Evolutionary conservation across 176 grass and related monocot species (phyloP).

Genomic region (Oryza glumipatula): DNA sequence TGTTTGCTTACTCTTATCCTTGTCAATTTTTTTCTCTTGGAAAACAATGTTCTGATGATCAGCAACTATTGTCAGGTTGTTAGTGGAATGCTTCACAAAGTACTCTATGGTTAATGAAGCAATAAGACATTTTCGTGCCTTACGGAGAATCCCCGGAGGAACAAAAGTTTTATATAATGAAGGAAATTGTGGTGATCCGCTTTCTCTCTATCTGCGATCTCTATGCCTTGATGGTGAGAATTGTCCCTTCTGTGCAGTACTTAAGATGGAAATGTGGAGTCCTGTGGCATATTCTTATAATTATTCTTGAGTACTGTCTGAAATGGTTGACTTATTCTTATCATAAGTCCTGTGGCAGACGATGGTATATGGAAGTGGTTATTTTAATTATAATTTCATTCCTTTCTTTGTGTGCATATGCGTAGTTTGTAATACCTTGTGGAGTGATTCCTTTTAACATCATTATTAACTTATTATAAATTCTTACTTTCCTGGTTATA

Average conservation of each 20-base stretch:
- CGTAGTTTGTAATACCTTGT: slow-evolving; percentile 18
- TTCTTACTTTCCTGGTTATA: background rate
- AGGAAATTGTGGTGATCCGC: slow-evolving; percentile 88
- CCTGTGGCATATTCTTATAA: too few species aligned
- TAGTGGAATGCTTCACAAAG: slow-evolving; percentile 98
- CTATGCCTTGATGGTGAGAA: slow-evolving; percentile 83
- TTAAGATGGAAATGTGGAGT: slow-evolving; percentile 15
- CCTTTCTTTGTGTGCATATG: background rate
- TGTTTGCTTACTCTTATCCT: slow-evolving; percentile 22
- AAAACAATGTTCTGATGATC: slow-evolving; percentile 32
- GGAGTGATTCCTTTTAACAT: background rate
- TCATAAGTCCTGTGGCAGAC: background rate
- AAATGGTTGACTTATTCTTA: background rate
- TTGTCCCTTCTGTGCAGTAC: slow-evolving; percentile 22
- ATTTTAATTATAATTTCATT: background rate
- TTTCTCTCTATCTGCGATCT: slow-evolving; percentile 94
- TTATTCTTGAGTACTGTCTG: background rate
- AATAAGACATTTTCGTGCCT: slow-evolving; percentile 91
- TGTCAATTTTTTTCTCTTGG: slow-evolving; percentile 1
- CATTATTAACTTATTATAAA: background rate
- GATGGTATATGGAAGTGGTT: background rate
- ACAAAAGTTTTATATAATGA: slow-evolving; percentile 83
- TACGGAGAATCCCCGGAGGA: slow-evolving; percentile 82
- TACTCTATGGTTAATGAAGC: slow-evolving; percentile 96
- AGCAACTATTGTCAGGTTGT: slow-evolving; percentile 60